Evolutionary conservation across 768 basidiomycete species (phyloP).

Genomic region (Leccinellum luteum): DNA sequence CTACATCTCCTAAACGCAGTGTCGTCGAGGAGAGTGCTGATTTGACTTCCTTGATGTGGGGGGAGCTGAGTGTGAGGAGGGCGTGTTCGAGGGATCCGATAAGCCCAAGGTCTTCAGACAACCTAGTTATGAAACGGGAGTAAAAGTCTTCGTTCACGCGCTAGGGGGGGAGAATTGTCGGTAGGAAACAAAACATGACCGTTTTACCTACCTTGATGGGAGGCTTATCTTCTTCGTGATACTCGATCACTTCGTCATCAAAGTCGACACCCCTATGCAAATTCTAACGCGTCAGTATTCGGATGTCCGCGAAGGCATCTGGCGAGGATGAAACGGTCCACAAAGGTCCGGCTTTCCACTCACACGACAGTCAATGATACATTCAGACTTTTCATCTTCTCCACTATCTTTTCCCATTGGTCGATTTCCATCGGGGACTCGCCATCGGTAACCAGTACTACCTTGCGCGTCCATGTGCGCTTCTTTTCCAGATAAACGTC

Average conservation of each 20-base stretch:
- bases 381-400: conserved; percentile 59
- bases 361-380: conserved; percentile 74
- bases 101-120: conserved; percentile 32
- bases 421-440: conserved; percentile 70
- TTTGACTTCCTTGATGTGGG: conserved; percentile 65
- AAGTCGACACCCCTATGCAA: conserved; percentile 79
- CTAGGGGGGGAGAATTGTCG: conserved; percentile 35
- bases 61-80: conserved; percentile 33
- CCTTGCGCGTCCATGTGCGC: conserved; percentile 81
- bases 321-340: neutral
- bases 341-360: conserved; percentile 17
- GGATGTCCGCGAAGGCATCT: neutral
- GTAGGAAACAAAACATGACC: neutral
- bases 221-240: conserved; percentile 65
- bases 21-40: conserved; percentile 63
- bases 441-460: conserved; percentile 84
- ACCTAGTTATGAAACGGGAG: conserved; percentile 38
- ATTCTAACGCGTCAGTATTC: conserved; percentile 4
- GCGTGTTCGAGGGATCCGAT: conserved; percentile 31
- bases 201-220: conserved; percentile 60
- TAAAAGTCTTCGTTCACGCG: conserved; percentile 76
- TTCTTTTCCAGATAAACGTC: conserved; percentile 63
- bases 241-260: conserved; percentile 66
- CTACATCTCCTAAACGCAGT: conserved; percentile 77
- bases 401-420: conserved; percentile 68